Evolutionary conservation across 768 basidiomycete genomes (phyloP).

Genomic region (Russula brevipes): DNA sequence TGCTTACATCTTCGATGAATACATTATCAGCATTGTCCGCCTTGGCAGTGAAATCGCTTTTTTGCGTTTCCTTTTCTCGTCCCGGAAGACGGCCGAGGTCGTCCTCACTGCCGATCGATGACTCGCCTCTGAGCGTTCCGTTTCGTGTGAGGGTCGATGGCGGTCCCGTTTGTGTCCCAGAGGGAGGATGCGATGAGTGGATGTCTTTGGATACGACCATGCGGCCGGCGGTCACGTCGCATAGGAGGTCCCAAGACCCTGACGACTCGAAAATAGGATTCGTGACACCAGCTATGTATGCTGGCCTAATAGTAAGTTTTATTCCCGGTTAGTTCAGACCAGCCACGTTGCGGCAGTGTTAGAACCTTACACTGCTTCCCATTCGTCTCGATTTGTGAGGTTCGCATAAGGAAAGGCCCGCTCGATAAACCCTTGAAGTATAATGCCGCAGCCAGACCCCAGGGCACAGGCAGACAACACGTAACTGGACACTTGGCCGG

Average conservation of each 20-base stretch:
- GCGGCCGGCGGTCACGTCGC: slow-evolving; percentile 82
- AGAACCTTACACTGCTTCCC: slow-evolving; percentile 73
- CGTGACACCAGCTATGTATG: slow-evolving; percentile 94
- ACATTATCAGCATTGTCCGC: slow-evolving; percentile 66
- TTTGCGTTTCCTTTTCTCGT: slow-evolving; percentile 43
- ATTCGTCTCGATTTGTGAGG: slow-evolving; percentile 80
- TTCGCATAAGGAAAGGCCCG: slow-evolving; percentile 95
- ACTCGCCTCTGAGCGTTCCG: slow-evolving; percentile 61
- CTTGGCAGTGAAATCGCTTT: slow-evolving; percentile 51
- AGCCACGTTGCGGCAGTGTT: not conserved
- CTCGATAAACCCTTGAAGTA: slow-evolving; percentile 82
- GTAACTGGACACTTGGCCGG: slow-evolving; percentile 83
- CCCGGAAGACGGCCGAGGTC: slow-evolving; percentile 55
- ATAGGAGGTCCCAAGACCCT: slow-evolving; percentile 86
- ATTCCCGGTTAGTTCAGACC: not conserved
- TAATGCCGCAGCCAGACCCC: slow-evolving; percentile 81
- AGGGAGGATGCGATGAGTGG: slow-evolving; percentile 41
- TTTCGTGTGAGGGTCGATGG: slow-evolving; percentile 48
- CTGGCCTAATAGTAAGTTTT: slow-evolving; percentile 48
- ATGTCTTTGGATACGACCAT: slow-evolving; percentile 90
- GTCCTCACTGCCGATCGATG: slow-evolving; percentile 59
- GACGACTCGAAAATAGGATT: slow-evolving; percentile 93
- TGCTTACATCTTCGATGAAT: slow-evolving; percentile 91
- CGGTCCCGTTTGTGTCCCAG: slow-evolving; percentile 30
- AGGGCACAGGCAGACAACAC: slow-evolving; percentile 94